Evolutionary conservation across 1,284 basidiomycete species (phyloP).

Genomic region (Sutorius eximius): DNA sequence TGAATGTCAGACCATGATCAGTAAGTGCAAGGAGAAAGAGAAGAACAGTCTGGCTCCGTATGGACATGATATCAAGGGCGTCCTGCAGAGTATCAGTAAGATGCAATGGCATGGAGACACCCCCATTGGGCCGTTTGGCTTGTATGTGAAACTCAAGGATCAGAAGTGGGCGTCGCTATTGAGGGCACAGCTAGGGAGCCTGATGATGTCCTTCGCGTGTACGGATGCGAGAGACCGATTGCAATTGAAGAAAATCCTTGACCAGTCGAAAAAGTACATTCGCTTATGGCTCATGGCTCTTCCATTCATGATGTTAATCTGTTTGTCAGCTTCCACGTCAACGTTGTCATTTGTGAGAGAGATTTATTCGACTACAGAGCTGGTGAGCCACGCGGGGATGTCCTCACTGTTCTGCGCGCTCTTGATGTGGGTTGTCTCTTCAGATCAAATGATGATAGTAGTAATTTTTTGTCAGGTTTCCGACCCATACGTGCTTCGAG

Average conservation of each 20-base stretch:
- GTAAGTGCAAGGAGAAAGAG: constrained; percentile 46
- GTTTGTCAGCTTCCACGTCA: constrained; percentile 36
- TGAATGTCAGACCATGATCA: constrained; percentile 48
- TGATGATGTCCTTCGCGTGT: constrained; percentile 77
- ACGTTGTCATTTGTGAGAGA: constrained; percentile 63
- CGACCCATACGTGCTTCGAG: constrained; percentile 74
- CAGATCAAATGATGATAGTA: not conserved
- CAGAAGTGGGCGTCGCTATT: constrained; percentile 67
- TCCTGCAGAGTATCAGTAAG: constrained; percentile 58
- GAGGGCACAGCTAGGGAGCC: constrained; percentile 59
- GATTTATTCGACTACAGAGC: constrained; percentile 77
- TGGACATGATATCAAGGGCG: constrained; percentile 59
- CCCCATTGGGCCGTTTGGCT: constrained; percentile 88
- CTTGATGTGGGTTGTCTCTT: constrained; percentile 58
- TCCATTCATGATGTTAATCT: constrained; percentile 19
- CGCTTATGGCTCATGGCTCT: not conserved
- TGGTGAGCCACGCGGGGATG: constrained; percentile 61
- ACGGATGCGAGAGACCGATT: constrained; percentile 69
- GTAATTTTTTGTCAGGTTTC: constrained; percentile 53
- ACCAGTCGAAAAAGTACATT: constrained; percentile 56
- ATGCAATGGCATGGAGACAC: constrained; percentile 64
- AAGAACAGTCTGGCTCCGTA: constrained; percentile 61
- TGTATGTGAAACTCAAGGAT: constrained; percentile 77
- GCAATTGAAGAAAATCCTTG: constrained; percentile 63
- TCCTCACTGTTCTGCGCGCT: constrained; percentile 81